phyloP scores from a whole-genome alignment of 169 alveolate species.

The Plasmodium knowlesi region DNA sequence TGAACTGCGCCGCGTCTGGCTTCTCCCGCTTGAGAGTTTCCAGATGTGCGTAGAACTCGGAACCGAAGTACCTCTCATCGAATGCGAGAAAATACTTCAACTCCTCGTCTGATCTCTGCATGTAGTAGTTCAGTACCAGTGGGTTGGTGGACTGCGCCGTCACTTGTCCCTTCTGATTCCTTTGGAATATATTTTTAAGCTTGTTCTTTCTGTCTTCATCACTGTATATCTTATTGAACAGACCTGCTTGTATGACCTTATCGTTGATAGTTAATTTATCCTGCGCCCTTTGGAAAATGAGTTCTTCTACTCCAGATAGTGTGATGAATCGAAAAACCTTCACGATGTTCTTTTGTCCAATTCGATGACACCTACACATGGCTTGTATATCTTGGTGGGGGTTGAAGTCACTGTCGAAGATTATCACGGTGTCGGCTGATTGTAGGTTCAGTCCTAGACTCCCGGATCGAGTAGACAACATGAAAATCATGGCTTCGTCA shows the following conservation, averaged over 20 bases:
- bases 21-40: not conserved
- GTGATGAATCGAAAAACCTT: conserved; percentile 91
- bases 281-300: conserved; percentile 91
- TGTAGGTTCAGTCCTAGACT: conserved; percentile 98
- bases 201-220: conserved; percentile 64
- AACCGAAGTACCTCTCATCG: conserved; percentile 49
- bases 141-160: conserved; percentile 46
- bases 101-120: conserved; percentile 48
- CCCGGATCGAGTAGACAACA: conserved; percentile 97
- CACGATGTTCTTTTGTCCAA: conserved; percentile 93
- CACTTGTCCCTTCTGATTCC: conserved; percentile 24
- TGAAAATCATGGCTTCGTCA: conserved; percentile 74
- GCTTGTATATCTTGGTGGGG: conserved; percentile 96
- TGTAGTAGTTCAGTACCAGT: conserved; percentile 16
- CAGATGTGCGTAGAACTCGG: not conserved
- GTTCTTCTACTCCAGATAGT: conserved; percentile 91
- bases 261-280: conserved; percentile 92
- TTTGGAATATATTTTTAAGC: conserved; percentile 40
- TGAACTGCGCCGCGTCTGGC: not conserved
- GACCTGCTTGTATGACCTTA: conserved; percentile 94
- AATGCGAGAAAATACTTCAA: conserved; percentile 17
- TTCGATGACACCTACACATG: conserved; percentile 94
- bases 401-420: conserved; percentile 95
- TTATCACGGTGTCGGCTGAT: conserved; percentile 97
- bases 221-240: conserved; percentile 84